Conservation (phyloP, 2,329 filamentous ascomycete genomes). For the Exophiala sp. region DNA sequence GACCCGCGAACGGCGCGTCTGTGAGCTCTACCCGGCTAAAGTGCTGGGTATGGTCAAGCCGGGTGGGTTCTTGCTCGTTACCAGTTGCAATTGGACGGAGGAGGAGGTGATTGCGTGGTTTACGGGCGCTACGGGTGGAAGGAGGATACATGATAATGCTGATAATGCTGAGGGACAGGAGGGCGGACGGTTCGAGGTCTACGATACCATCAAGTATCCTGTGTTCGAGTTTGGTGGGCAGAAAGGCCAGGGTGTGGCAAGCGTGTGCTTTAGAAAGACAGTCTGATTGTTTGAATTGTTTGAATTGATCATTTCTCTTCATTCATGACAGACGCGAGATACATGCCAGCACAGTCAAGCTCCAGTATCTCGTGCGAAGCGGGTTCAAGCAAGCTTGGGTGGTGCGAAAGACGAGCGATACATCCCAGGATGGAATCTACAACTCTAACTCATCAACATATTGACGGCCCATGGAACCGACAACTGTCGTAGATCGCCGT, state of each 20-base stretch:
- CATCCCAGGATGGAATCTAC: too few relatives aligned
- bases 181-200: slow-evolving; percentile 48
- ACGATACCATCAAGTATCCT: slow-evolving; percentile 69
- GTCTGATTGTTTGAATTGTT: neutral
- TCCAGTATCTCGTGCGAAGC: too few relatives aligned
- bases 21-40: slow-evolving; percentile 67
- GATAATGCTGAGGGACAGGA: too few relatives aligned
- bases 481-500: slow-evolving; percentile 58
- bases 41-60: slow-evolving; percentile 62
- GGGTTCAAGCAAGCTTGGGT: too few relatives aligned
- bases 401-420: too few relatives aligned
- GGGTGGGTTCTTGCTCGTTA: slow-evolving; percentile 73
- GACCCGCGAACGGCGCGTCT: slow-evolving; percentile 47
- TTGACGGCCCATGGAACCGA: slow-evolving; percentile 60
- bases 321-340: too few relatives aligned
- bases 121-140: slow-evolving; percentile 37
- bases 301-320: too few relatives aligned
- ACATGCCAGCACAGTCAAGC: too few relatives aligned
- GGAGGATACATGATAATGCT: too few relatives aligned
- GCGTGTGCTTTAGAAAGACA: slow-evolving; percentile 65
- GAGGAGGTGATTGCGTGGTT: slow-evolving; percentile 79
- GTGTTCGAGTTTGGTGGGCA: slow-evolving; percentile 84
- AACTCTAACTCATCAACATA: slow-evolving; percentile 32
- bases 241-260: slow-evolving; percentile 84
- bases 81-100: slow-evolving; percentile 98